Conservation (phyloP, 306 rosid species). For the Boehmeria nivea region DNA sequence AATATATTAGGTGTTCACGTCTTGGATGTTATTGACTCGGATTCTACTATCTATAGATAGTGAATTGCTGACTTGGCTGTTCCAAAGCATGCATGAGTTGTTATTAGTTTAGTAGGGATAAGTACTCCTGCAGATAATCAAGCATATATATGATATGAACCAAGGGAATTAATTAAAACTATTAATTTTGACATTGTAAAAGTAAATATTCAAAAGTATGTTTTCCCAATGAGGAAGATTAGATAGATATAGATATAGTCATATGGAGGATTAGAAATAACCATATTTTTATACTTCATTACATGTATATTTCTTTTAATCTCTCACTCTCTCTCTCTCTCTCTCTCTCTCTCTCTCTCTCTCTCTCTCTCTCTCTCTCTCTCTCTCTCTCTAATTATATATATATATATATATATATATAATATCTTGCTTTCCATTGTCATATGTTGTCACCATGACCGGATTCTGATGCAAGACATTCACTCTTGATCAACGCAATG, state of each 20-base stretch:
- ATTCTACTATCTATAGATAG: conserved; percentile 39
- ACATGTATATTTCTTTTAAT: too few relatives aligned
- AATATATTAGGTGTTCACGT: too few relatives aligned
- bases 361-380: not conserved
- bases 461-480: conserved; percentile 13
- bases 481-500: not conserved
- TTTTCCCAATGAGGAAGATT: not conserved
- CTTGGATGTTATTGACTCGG: conserved; percentile 33
- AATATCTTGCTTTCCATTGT: conserved; percentile 11
- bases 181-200: too few relatives aligned
- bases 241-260: not conserved
- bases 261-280: not conserved
- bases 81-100: not conserved
- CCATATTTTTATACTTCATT: not conserved
- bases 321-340: conserved; percentile 4
- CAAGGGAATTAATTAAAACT: conserved; percentile 12
- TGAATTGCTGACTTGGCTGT: conserved; percentile 36
- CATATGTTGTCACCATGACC: conserved; percentile 30
- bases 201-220: too few relatives aligned
- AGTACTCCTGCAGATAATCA: conserved; percentile 4
- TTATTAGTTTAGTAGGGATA: conserved; percentile 15
- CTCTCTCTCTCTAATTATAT: not conserved
- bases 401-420: conserved; percentile 1
- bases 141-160: conserved; percentile 6
- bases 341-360: conserved; percentile 6